Evolutionary conservation across 768 basidiomycete genomes (phyloP), one percentile per base, ranked within the genome.

Genomic region (Tricholoma sp.): DNA sequence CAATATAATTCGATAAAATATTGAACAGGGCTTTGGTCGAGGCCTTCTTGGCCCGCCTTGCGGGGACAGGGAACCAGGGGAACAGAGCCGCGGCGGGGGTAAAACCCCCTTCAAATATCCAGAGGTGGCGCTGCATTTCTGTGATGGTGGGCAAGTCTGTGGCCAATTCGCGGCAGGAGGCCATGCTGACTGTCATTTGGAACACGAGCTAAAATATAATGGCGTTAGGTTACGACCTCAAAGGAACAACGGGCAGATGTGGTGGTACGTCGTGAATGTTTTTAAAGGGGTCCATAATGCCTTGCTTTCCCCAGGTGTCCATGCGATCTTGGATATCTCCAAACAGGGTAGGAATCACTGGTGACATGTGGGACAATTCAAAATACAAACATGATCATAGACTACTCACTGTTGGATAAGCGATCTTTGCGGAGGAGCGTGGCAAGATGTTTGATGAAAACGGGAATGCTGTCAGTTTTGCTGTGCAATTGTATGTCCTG

Each of bases 1-100:
- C n/a, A n/a, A n/a, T n/a, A n/a, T n/a, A n/a, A n/a, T n/a, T 59
- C 55, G 14, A 70, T 63, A 2, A 75, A 66, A 75, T 0, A 77
- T n/a, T n/a, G n/a, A n/a, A n/a, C n/a, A n/a, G n/a, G n/a, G n/a
- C n/a, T n/a, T n/a, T n/a, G n/a, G n/a, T n/a, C n/a, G n/a, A n/a
- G n/a, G 63, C 61, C 49, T 67, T 61, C 56, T 72, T 71, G 5
- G 61, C 57, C 32, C 62, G 66, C n/a, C 68, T 72, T 0, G 70
- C 66, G 7, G 56, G 56, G 19, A 69, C 63, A 1, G 73, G 74
- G 16, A 75, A 67, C 70, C 70, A 73, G 74, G 34, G 73, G 5
- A 77, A 64, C 0, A 73, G 59, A 0, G 72, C 63, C 18, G 66
- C 60, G 3, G 63, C 63, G 7, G 71, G 71, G 0, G 74, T 77